Evolutionary conservation across 176 grass and related monocot species (phyloP), one percentile per base, ranked within the genome.

Genomic region (Guadua angustifolia): DNA sequence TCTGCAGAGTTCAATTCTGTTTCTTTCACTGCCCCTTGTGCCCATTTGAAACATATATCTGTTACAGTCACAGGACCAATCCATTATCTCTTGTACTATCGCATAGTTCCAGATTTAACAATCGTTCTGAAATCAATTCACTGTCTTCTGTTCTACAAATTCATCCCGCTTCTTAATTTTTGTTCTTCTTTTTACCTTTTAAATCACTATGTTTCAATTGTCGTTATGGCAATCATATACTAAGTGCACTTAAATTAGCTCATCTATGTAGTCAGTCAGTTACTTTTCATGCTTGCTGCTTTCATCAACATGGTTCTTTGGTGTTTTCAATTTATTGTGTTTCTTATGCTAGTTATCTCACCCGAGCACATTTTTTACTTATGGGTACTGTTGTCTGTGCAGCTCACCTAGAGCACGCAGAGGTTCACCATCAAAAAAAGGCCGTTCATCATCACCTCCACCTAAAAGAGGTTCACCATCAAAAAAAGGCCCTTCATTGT

Each of bases 401-500:
- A 99, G 96, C 61, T 92, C 89, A 46, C 72, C 89, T 86, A 82
- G 87, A 83, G 84, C 78, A 65, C 78, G 57, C 80, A 94, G 71
- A 73, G 96, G 85, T 82, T 97, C 90, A 58, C 88, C 92, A 18
- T 80, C 83, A 43, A 94, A 68, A 67, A 93, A 86, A 36, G 35
- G 35, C 21, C 89, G 74, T n/a, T 92, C 89, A 24, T 80, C 93
- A 74, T 90, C 93, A 80, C 78, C 91, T 19, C 77, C 88, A 9
- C 47, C 89, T 66, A 93, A 94, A 84, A 93, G 51, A 89, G 92
- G 86, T 82, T 97, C 90, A 58, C 88, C 92, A 18, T 80, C 83
- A 43, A 94, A 68, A 67, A 93, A 86, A 82, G 92, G 38, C 2
- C 87, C 49, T 73, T 97, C 90, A 3, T 58, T 85, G 66, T 88